Conservation (phyloP, 495 filamentous ascomycete species). For the Hypomontagnella monticulosa region DNA sequence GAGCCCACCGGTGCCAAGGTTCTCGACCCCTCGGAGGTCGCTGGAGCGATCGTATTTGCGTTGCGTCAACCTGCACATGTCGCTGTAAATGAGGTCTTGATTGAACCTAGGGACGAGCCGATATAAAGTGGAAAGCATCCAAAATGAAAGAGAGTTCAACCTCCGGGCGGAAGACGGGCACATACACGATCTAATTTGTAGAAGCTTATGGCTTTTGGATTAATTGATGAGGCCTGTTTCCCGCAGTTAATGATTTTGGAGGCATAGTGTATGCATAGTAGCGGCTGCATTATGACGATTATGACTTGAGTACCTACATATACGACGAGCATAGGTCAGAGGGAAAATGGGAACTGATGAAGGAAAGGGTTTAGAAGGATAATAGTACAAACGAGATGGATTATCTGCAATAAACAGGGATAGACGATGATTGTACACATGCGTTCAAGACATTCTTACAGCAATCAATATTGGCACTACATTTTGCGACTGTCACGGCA, state of each 20-base stretch:
- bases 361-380: not conserved
- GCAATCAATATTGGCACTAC: too few species aligned
- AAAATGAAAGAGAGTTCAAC: not conserved
- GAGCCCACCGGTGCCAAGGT: conserved; percentile 73
- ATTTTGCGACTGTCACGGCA: too few species aligned
- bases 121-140: conserved; percentile 54
- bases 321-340: conserved; percentile 2
- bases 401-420: conserved; percentile 5
- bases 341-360: not conserved
- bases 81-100: conserved; percentile 74
- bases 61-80: conserved; percentile 71
- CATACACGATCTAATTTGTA: not conserved
- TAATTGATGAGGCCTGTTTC: too few species aligned
- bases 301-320: not conserved
- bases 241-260: not conserved
- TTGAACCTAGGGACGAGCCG: conserved; percentile 76
- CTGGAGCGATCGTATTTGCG: conserved; percentile 70
- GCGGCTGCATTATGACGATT: conserved; percentile 3
- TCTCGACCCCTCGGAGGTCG: conserved; percentile 69
- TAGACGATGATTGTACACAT: too few species aligned
- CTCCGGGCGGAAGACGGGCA: not conserved
- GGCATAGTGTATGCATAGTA: conserved; percentile 1
- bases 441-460: too few species aligned
- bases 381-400: not conserved
- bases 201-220: too few species aligned